Base-by-base conservation (phyloP, 495 filamentous ascomycete species). In the Trichoderma erinaceum region DNA sequence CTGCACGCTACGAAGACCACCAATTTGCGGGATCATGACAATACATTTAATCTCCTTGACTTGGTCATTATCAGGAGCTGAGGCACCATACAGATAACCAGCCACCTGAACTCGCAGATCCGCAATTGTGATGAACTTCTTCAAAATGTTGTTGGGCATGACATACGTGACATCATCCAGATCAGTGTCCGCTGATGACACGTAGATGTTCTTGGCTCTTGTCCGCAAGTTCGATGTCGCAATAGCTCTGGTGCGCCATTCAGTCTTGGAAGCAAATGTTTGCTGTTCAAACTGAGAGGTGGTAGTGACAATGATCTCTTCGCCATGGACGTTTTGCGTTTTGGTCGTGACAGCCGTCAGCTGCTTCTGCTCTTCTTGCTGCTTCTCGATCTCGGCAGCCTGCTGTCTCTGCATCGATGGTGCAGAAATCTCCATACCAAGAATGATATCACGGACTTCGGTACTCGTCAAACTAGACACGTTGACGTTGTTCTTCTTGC, bases 401-500 rank as follows among this genome's bases (percentile, higher is more conserved):
- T 98, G 96, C 80, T 99, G 96, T 66, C 96, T 89, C 78, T 99
- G 96, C 90, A 99, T 89, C 1, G 93, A 97, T 4, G 96, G 96
- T 6, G 96, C 96, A 68, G 91, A 95, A 69, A 99, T 99, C 78
- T 99, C 96, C 96, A 99, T 99, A 85, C 96, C 96, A 69, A 99
- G 82, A 72, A 99, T 99, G 73, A 99, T 99, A 75, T 99, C 96
- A 67, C 96, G 88, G 50, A 99, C 94, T 85, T 99, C 96, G 72
- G 89, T 96, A 71, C 88, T 96, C 0, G 96, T 99, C 79, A 99
- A 84, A 73, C 91, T 96, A 21, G 96, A 95, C 27, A 94, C 93
- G 75, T 97, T 98, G 80, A 99, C 96, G 72, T 98, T 97, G 79
- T 98, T 99, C 84, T 98, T 98, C 87, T 98, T 98, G 73, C 96